A percentile compares a stretch with the other conserved stretches of the same genome.
These are phyloP conservation scores for Monilinia laxa DNA, from an alignment of 2,329 filamentous ascomycete genomes.

Conservation along the genomic window DNA sequence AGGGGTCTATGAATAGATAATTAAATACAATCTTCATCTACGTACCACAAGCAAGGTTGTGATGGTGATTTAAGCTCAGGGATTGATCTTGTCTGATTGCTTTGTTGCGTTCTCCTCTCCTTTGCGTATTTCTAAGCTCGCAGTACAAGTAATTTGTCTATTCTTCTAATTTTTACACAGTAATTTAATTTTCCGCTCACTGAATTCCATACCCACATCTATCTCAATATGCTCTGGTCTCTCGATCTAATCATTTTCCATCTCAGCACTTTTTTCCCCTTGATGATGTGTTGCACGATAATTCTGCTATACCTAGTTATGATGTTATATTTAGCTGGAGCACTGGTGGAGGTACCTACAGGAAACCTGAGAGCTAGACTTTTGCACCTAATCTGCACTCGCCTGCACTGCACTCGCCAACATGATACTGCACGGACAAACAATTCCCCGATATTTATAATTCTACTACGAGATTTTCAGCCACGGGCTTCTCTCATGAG, in stretches of 20 bases:
- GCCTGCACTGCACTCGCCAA: no score
- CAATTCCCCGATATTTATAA: neutral
- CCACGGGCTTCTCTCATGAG: neutral
- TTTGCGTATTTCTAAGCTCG: neutral
- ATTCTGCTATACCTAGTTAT: neutral
- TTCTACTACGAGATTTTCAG: no score
- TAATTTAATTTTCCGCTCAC: neutral
- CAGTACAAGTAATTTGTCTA: neutral
- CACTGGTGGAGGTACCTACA: no score
- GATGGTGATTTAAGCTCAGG: neutral
- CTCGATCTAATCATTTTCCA: neutral
- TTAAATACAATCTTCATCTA: neutral
- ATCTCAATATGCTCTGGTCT: neutral
- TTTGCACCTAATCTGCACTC: no score
- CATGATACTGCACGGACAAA: neutral
- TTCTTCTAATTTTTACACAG: neutral
- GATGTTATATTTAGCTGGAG: no score
- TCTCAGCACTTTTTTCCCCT: neutral
- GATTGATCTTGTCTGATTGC: no score
- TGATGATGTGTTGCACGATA: neutral
- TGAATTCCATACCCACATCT: neutral
- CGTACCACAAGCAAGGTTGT: neutral
- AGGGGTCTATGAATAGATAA: conserved; percentile 51
- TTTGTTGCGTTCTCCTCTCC: neutral
- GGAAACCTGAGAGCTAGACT: no score